Evolutionary conservation across 139 green algal species (phyloP).

Genomic region (Nannochloris sp.): DNA sequence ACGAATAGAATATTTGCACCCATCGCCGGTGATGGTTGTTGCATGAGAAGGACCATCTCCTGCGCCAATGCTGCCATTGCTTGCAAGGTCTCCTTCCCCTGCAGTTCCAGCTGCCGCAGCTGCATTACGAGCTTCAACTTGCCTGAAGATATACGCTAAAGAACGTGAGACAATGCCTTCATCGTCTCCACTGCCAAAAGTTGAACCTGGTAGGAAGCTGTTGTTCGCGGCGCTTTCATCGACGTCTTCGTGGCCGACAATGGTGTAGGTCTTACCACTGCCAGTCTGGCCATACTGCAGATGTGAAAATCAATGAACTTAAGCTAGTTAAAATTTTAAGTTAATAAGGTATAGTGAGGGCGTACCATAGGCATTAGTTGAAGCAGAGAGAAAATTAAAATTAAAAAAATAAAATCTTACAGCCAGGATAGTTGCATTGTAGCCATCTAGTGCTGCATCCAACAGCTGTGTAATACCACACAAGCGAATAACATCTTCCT

Average conservation of each 20-base stretch:
- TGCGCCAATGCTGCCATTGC: too few relatives aligned
- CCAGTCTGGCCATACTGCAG: conserved; percentile 60
- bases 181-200: conserved; percentile 37
- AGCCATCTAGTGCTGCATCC: conserved; percentile 72
- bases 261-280: conserved; percentile 54
- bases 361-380: too few relatives aligned
- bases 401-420: neutral
- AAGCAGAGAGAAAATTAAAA: too few relatives aligned
- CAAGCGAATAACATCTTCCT: conserved; percentile 38
- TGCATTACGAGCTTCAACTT: conserved; percentile 18
- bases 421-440: conserved; percentile 63
- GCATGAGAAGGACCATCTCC: neutral
- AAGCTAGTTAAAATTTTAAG: too few relatives aligned
- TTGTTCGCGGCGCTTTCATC: conserved; percentile 37
- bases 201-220: too few relatives aligned
- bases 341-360: too few relatives aligned
- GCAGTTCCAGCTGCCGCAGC: neutral
- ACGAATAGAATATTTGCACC: conserved; percentile 24
- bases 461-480: conserved; percentile 65
- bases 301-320: conserved; percentile 11
- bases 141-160: conserved; percentile 60
- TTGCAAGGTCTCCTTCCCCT: too few relatives aligned
- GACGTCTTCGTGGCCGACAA: conserved; percentile 25
- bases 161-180: conserved; percentile 68
- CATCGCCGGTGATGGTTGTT: neutral